Evolutionary conservation across 1,284 basidiomycete genomes (phyloP), one percentile per base, ranked within the genome.

Genomic region (Termitomyces sp.): DNA sequence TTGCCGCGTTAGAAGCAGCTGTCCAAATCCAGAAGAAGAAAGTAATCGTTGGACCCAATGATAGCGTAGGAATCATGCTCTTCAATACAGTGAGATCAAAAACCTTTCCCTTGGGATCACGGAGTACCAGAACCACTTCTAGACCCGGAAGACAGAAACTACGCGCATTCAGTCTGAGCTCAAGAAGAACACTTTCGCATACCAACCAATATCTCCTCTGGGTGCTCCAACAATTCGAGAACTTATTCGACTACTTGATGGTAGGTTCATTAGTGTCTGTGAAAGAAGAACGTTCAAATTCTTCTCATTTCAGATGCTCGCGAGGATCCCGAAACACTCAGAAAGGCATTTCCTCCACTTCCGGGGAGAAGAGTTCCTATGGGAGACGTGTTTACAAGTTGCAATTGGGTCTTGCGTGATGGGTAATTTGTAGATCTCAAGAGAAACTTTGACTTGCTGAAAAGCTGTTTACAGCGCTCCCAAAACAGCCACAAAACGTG

Each of bases 1-100:
- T 81, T 54, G 73, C 74, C 7, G 90, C 92, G 0, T 78, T 98
- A 19, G 84, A 94, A 60, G 89, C 88, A 2, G 92, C 92, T 0
- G 81, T 89, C 69, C 82, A 88, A 63, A 85, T 96, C 24, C 83
- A 93, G 74, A 92, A 94, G 73, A 85, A 83, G 65, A 98, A 98
- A 71, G 89, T 95, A 31, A 77, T 96, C 44, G 84, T 86, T 1
- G 90, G 91, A 1, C 94, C 94, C 0, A 86, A 84, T 58, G 94
- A 98, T 66, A 83, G 84, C 40, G 86, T 95, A 43, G 96, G 95
- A 2, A 86, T 98, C 40, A 66, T 98, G 63, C 73, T 98, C 17
- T 99, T 90, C 74, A 98, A 98, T 61, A 94, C 94, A 53, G 93
- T 96, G 67, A 77, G 85, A 12, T 19, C 12, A 19, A 42, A 13